phyloP scores from a whole-genome alignment of 202 grass and related monocot species.

The Brachypodium distachyon region DNA sequence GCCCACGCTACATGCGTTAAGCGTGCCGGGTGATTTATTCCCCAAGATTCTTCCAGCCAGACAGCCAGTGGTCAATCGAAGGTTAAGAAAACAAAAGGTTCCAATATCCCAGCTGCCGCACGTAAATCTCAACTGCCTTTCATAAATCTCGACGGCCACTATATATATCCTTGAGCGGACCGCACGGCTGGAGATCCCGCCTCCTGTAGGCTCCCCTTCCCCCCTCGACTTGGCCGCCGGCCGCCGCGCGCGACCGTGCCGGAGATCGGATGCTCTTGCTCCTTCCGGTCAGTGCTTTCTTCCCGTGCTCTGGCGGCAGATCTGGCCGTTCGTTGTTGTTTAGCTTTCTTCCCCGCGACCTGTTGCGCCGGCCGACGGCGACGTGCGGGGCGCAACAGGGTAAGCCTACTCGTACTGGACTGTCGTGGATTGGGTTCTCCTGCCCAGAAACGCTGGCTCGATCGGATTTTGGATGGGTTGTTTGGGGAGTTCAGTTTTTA shows the following conservation, averaged over 20 bases:
- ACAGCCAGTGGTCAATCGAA: neutral
- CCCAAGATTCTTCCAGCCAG: neutral
- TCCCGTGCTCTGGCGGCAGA: neutral
- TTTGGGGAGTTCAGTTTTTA: neutral
- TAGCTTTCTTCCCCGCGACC: neutral
- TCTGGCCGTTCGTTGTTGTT: neutral
- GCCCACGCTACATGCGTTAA: neutral
- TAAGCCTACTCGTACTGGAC: neutral
- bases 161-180: neutral
- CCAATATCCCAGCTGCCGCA: conserved; percentile 1
- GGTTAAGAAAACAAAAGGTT: too few relatives aligned
- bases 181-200: neutral
- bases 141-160: conserved; percentile 5
- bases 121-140: conserved; percentile 12
- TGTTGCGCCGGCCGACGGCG: neutral
- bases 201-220: neutral
- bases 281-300: conserved; percentile 10
- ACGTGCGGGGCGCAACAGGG: neutral
- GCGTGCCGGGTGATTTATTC: neutral
- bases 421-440: neutral
- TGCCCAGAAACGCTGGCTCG: neutral
- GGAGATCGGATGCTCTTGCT: neutral
- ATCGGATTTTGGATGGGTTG: neutral
- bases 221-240: neutral
- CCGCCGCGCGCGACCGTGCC: neutral